Evolutionary conservation across 106 monocot genomes (phyloP).

Genomic region (Alisma plantagoaquatica): DNA sequence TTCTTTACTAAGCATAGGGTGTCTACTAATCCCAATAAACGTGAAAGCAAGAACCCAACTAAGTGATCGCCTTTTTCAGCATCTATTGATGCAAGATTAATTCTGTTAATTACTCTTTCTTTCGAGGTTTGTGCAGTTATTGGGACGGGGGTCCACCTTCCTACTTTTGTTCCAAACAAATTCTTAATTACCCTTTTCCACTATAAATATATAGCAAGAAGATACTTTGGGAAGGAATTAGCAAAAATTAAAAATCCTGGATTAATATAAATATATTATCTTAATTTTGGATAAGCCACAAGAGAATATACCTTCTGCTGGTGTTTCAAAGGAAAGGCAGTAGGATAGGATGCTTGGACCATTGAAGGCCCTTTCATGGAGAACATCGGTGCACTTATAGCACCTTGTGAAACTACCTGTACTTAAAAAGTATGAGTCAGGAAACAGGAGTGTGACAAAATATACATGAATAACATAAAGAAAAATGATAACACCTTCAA

Average conservation of each 20-base stretch:
- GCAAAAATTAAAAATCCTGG: neutral
- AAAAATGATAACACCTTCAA: neutral
- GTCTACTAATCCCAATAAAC: no score
- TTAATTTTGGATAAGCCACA: neutral
- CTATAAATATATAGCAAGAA: no score
- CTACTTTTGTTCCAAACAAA: no score
- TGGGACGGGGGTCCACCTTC: no score
- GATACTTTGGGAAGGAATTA: neutral
- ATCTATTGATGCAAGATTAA: no score
- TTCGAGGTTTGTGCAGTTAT: no score
- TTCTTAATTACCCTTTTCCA: no score
- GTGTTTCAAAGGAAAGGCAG: conserved; percentile 87
- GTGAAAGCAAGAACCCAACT: no score
- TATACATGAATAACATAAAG: neutral
- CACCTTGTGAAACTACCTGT: conserved; percentile 86
- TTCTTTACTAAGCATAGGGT: no score
- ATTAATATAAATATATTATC: neutral
- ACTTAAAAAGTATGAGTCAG: neutral
- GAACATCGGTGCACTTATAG: conserved; percentile 89
- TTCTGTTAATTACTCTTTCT: no score
- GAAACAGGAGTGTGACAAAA: neutral
- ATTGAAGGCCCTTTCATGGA: conserved; percentile 82
- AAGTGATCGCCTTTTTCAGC: no score
- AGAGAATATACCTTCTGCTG: conserved; percentile 66
- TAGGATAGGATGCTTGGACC: conserved; percentile 60